Evolutionary conservation across 345 rosid genomes (phyloP).

Genomic region (Nasturtium officinale): DNA sequence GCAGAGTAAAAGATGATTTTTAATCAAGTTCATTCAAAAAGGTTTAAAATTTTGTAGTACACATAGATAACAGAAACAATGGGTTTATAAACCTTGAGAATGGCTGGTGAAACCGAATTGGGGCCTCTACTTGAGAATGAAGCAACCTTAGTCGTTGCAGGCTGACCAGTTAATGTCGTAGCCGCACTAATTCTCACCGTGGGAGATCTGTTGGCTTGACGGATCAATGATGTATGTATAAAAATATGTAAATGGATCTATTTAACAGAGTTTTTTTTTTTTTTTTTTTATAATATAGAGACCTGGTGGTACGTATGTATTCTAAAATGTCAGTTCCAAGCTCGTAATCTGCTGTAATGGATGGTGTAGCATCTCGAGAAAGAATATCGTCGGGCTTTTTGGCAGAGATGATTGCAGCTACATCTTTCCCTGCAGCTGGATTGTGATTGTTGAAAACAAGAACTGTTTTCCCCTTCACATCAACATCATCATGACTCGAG

Average conservation of each 20-base stretch:
- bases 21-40: background rate
- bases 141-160: conserved; percentile 42
- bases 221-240: conserved; percentile 41
- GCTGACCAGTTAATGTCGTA: conserved; percentile 38
- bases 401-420: conserved; percentile 41
- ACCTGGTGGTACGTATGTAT: conserved; percentile 48
- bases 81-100: conserved; percentile 54
- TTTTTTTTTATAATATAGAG: background rate
- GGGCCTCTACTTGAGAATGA: conserved; percentile 56
- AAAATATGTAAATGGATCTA: conserved; percentile 16
- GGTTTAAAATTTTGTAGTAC: background rate
- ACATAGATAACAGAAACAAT: background rate
- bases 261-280: too few species aligned
- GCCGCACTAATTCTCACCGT: conserved; percentile 43
- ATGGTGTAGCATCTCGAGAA: background rate
- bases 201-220: conserved; percentile 18
- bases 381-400: conserved; percentile 6
- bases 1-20: background rate
- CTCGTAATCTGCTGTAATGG: conserved; percentile 33
- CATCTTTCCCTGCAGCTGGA: background rate
- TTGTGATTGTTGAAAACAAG: background rate
- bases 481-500: rapidly evolving
- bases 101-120: conserved; percentile 56
- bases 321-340: conserved; percentile 40
- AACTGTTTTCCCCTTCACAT: conserved; percentile 30